Evolutionary conservation across 1,284 basidiomycete species (phyloP).

Genomic region (Stereum hirsutum): DNA sequence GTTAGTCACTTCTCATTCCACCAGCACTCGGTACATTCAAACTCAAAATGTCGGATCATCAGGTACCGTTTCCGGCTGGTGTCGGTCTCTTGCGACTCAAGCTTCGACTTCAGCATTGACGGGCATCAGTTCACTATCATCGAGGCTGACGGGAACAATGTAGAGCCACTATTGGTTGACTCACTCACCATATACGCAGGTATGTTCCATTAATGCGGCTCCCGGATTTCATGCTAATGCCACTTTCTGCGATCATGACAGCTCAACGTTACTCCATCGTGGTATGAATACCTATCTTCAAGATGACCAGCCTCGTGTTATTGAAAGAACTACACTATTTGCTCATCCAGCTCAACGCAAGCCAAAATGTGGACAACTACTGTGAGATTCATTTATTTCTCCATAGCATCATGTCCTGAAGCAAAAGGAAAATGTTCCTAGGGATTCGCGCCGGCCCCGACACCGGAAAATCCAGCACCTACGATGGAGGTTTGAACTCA

Average conservation of each 20-base stretch:
- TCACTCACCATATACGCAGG: constrained; percentile 25
- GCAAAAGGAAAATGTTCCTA: no score
- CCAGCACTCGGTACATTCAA: neutral
- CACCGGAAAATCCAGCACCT: no score
- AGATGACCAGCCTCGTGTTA: no score
- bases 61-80: constrained; percentile 29
- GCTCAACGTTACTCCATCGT: constrained; percentile 32
- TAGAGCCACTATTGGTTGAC: constrained; percentile 30
- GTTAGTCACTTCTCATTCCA: constrained; percentile 17
- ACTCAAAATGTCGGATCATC: neutral
- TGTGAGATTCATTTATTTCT: constrained; percentile 17
- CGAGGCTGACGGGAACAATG: constrained; percentile 37
- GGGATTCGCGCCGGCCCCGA: no score
- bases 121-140: constrained; percentile 35
- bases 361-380: constrained; percentile 28
- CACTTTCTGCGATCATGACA: neutral
- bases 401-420: no score
- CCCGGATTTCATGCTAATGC: neutral
- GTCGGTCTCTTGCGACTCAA: constrained; percentile 22
- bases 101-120: constrained; percentile 31
- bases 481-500: constrained; percentile 31
- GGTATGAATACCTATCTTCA: constrained; percentile 17
- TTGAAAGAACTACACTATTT: neutral
- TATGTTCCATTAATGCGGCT: constrained; percentile 5
- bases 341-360: constrained; percentile 18